Conservation (phyloP, 345 rosid species). For the Salix udensis region DNA sequence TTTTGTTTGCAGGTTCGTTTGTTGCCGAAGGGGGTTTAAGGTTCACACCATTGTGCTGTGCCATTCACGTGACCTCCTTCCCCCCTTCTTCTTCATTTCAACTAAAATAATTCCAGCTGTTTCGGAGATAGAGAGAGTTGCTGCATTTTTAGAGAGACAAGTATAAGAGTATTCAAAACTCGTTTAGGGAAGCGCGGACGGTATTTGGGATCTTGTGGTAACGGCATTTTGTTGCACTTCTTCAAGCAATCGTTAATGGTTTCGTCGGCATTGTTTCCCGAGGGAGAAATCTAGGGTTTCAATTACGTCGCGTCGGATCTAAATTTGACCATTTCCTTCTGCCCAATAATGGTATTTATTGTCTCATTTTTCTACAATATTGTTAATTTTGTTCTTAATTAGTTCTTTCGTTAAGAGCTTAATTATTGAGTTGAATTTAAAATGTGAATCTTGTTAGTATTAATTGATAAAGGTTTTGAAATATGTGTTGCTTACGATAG, state of each 20-base stretch:
- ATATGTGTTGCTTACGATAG: background rate
- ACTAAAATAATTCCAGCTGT: background rate
- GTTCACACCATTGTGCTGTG: slow-evolving; percentile 6
- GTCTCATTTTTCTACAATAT: background rate
- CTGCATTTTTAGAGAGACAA: background rate
- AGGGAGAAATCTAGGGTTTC: slow-evolving; percentile 24
- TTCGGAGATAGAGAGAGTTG: background rate
- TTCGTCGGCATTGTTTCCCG: slow-evolving; percentile 12
- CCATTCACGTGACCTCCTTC: slow-evolving; percentile 6
- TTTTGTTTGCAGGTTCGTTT: background rate
- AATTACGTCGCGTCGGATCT: slow-evolving; percentile 27
- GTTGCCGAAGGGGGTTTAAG: slow-evolving; percentile 1
- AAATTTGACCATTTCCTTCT: slow-evolving; percentile 16
- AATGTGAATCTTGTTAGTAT: too few species aligned
- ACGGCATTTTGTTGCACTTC: slow-evolving; percentile 11
- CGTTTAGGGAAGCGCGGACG: background rate
- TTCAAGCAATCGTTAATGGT: slow-evolving; percentile 9
- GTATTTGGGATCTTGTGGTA: slow-evolving; percentile 6
- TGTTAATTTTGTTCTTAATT: background rate
- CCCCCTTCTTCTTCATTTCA: background rate
- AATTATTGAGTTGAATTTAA: background rate
- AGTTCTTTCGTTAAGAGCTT: background rate
- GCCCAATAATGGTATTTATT: slow-evolving; percentile 31
- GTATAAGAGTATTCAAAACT: background rate
- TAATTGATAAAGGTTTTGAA: background rate